Conservation (phyloP, 202 grass and related monocot genomes). For the Musa balbisiana region DNA sequence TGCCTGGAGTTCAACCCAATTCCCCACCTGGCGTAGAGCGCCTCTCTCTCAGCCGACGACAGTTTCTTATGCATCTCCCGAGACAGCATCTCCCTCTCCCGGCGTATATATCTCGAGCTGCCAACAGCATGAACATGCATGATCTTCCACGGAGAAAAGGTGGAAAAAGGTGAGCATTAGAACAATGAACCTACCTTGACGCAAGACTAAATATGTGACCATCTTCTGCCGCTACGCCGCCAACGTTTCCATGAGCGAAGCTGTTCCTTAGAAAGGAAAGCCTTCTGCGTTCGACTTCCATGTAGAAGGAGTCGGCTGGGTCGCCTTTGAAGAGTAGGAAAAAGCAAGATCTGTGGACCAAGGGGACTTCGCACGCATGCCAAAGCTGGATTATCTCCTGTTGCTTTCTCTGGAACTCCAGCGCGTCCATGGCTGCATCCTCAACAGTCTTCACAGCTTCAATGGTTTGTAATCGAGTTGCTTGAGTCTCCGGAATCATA, state of each 20-base stretch:
- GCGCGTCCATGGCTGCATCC: slow-evolving; percentile 20
- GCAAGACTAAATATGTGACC: slow-evolving; percentile 25
- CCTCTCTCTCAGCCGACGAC: slow-evolving; percentile 44
- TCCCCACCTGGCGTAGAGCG: slow-evolving; percentile 62
- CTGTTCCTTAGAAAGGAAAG: slow-evolving; percentile 56
- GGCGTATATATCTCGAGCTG: slow-evolving; percentile 56
- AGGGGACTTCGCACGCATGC: slow-evolving; percentile 73
- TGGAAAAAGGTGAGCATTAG: background rate
- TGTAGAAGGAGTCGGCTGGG: slow-evolving; percentile 63
- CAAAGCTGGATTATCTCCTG: slow-evolving; percentile 73
- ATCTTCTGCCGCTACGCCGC: slow-evolving; percentile 2
- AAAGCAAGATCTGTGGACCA: slow-evolving; percentile 87
- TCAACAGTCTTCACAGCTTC: slow-evolving; percentile 23
- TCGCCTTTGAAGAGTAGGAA: slow-evolving; percentile 90
- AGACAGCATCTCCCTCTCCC: slow-evolving; percentile 81
- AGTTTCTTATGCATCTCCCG: slow-evolving; percentile 77
- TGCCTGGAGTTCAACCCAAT: slow-evolving; percentile 60
- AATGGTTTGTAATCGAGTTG: slow-evolving; percentile 8
- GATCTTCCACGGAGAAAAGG: background rate
- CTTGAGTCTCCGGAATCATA: background rate
- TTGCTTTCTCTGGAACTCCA: slow-evolving; percentile 66
- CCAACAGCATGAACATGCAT: slow-evolving; percentile 8
- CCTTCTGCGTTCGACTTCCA: slow-evolving; percentile 78
- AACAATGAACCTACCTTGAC: slow-evolving; percentile 36
- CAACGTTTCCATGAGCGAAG: slow-evolving; percentile 9